A percentile compares a stretch with the other conserved stretches of the same genome.
phyloP scores from a whole-genome alignment of 805 yeast species.

The Candida succiphila region DNA sequence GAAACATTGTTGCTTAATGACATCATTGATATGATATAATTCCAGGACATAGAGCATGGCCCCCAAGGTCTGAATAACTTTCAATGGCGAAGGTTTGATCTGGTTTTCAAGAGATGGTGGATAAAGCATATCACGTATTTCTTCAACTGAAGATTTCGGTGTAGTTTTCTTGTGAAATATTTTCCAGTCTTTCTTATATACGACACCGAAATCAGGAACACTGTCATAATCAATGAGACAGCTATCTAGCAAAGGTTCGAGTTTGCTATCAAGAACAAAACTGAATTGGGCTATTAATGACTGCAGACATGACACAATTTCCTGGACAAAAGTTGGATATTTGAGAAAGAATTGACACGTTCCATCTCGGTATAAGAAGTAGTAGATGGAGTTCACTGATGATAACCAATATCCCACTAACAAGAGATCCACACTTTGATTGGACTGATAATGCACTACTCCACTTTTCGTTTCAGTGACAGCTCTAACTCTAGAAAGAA shows the following conservation, averaged over 20 bases:
- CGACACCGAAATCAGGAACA: slow-evolving; percentile 71
- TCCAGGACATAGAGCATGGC: slow-evolving; percentile 82
- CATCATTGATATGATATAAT: slow-evolving; percentile 69
- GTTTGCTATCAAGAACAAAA: slow-evolving; percentile 52
- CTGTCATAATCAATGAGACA: slow-evolving; percentile 69
- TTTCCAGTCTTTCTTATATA: slow-evolving; percentile 65
- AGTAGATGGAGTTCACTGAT: slow-evolving; percentile 64
- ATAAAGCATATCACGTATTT: slow-evolving; percentile 62
- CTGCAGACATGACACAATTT: slow-evolving; percentile 42
- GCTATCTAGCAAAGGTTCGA: slow-evolving; percentile 48
- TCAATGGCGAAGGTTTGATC: slow-evolving; percentile 83
- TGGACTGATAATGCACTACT: slow-evolving; percentile 24
- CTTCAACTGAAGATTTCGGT: slow-evolving; percentile 50
- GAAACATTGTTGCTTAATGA: slow-evolving; percentile 68
- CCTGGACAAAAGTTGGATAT: slow-evolving; percentile 54
- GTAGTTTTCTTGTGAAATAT: slow-evolving; percentile 34
- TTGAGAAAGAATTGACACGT: slow-evolving; percentile 38
- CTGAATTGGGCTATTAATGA: slow-evolving; percentile 57
- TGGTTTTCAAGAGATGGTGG: slow-evolving; percentile 80
- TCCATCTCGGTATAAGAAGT: slow-evolving; percentile 60
- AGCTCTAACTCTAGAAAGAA: slow-evolving; percentile 51
- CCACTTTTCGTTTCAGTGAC: slow-evolving; percentile 54
- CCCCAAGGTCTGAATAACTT: slow-evolving; percentile 76
- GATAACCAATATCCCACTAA: slow-evolving; percentile 83
- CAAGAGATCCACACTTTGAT: slow-evolving; percentile 51